Conservation (phyloP, 2,329 filamentous ascomycete genomes). For the Cercospora zeina region DNA sequence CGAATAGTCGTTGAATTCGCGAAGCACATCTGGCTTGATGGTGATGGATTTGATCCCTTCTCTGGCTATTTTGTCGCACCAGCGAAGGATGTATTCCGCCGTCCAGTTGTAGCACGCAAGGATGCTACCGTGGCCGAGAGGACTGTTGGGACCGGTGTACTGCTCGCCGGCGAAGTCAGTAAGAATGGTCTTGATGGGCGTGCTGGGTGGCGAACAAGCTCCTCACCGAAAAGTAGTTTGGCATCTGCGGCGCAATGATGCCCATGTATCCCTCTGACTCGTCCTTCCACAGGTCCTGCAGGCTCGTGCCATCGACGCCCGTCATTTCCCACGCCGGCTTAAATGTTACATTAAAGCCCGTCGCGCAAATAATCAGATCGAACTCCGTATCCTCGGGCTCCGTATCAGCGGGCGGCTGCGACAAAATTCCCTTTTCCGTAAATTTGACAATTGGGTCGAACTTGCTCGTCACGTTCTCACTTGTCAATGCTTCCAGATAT, state of each 20-base stretch:
- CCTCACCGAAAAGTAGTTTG: slow-evolving; percentile 33
- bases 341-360: slow-evolving; percentile 44
- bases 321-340: slow-evolving; percentile 39
- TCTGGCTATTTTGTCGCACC: slow-evolving; percentile 24
- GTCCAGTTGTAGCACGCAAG: slow-evolving; percentile 15
- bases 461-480: slow-evolving; percentile 21
- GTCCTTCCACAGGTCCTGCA: slow-evolving; percentile 30
- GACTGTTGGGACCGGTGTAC: slow-evolving; percentile 23
- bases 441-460: slow-evolving; percentile 20
- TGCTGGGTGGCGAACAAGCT: not conserved
- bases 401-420: slow-evolving; percentile 10
- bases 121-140: slow-evolving; percentile 20
- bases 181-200: not conserved
- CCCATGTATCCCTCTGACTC: slow-evolving; percentile 32
- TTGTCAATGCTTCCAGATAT: slow-evolving; percentile 21
- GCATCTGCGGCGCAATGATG: slow-evolving; percentile 31
- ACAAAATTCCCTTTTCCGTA: slow-evolving; percentile 18
- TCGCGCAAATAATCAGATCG: slow-evolving; percentile 51
- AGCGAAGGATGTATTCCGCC: slow-evolving; percentile 23
- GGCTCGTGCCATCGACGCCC: slow-evolving; percentile 39
- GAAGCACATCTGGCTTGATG: slow-evolving; percentile 48
- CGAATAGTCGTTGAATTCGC: slow-evolving; percentile 52
- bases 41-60: slow-evolving; percentile 42
- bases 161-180: not conserved
- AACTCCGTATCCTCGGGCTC: slow-evolving; percentile 35